These are phyloP conservation scores for Triangularia setosa DNA, from an alignment of 2,329 filamentous ascomycete genomes.

Conservation along the genomic window DNA sequence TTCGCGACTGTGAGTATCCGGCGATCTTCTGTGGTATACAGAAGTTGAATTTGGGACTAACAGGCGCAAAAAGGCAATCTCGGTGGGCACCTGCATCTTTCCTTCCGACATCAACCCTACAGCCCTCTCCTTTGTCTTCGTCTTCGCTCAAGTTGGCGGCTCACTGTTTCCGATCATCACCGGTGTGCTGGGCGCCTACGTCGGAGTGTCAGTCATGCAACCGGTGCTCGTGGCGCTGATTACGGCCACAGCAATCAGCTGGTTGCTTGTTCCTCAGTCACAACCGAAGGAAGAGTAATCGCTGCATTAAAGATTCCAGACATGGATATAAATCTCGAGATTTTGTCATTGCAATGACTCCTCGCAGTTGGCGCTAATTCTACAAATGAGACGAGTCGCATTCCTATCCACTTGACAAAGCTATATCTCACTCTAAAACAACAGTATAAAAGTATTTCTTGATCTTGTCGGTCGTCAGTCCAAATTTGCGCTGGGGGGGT, in stretches of 20 bases:
- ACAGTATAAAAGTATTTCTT: not conserved
- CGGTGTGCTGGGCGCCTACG: slow-evolving; percentile 44
- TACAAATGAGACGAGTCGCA: no score
- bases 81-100: slow-evolving; percentile 50
- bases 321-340: no score
- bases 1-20: slow-evolving; percentile 48
- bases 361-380: no score
- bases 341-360: no score
- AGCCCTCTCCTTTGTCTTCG: slow-evolving; percentile 48
- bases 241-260: slow-evolving; percentile 42
- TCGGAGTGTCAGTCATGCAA: slow-evolving; percentile 47
- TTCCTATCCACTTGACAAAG: no score
- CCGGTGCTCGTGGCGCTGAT: slow-evolving; percentile 49
- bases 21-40: no score
- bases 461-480: not conserved
- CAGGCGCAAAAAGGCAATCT: slow-evolving; percentile 42
- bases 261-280: slow-evolving; percentile 40
- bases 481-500: not conserved
- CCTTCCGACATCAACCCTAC: slow-evolving; percentile 34
- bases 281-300: not conserved
- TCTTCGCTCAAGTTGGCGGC: slow-evolving; percentile 53
- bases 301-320: not conserved
- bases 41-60: not conserved
- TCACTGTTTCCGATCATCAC: slow-evolving; percentile 54
- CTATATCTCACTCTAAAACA: no score